Evolutionary conservation across 1,139 yeast species (phyloP), one percentile per base, ranked within the genome.

Genomic region (Yamadazyma conglobata): DNA sequence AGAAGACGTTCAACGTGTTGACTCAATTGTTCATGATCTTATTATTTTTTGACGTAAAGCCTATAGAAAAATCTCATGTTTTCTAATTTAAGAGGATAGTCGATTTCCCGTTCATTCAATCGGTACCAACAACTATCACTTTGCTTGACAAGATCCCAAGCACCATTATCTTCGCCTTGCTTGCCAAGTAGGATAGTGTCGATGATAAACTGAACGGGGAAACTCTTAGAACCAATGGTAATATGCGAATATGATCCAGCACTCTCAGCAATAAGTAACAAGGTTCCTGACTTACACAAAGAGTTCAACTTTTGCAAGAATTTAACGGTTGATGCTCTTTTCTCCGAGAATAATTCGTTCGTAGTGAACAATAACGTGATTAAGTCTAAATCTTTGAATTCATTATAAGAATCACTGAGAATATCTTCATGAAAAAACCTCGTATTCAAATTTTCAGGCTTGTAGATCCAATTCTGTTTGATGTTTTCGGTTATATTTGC

Each of bases 221-320:
- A 87, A 42, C 64, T 73, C 49, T 79, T 84, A 17, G 75, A 57
- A 1, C 95, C 95, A 21, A 87, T 70, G 2, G 77, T 72, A 25
- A 87, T 82, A 47, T 85, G 81, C 1, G 95, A 84, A 54, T 80
- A 87, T 4, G 94, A 83, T 0, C 96, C 96, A 0, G 96, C 96
- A 58, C 93, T 81, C 48, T 87, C 96, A 2, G 86, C 77, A 22
- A 87, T 76, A 28, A 87, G 62, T 22, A 87, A 57, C 20, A 73
- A 56, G 11, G 86, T 57, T 0, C 88, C 93, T 2, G 54, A 37
- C 24, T 51, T 51, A 52, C 85, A 85, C 34, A 48, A 44, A 15
- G 44, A 40, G 39, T 64, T 79, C 42, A 70, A 59, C 20, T 50
- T 52, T 35, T 78, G 81, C 33, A 87, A 62, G 33, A 84, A 70